A percentile compares a stretch with the other conserved stretches of the same genome.
Evolutionary conservation across 208 protist genomes (phyloP).

Genomic region (Trypanosoma platydactyli): DNA sequence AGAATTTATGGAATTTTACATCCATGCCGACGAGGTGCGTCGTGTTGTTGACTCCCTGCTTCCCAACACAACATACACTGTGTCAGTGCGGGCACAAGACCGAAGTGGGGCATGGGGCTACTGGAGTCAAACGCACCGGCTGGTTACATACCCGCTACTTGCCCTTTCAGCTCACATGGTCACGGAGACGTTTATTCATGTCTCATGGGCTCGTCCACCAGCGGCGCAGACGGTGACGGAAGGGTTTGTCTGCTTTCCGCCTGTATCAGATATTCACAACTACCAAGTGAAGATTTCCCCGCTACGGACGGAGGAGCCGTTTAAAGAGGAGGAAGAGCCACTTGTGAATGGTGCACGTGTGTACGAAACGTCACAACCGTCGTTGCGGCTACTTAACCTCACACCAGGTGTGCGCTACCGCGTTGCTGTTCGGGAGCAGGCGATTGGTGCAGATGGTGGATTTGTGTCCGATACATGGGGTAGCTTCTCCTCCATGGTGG

Average conservation of each 20-base stretch:
- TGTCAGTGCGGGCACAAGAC: conserved; percentile 80
- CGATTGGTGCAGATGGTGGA: conserved; percentile 55
- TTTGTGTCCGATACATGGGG: conserved; percentile 62
- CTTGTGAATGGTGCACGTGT: conserved; percentile 79
- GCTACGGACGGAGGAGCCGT: conserved; percentile 58
- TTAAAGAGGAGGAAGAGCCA: conserved; percentile 79
- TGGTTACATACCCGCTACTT: conserved; percentile 80
- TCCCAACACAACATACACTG: conserved; percentile 67
- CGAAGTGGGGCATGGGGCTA: conserved; percentile 81
- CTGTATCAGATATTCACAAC: conserved; percentile 73
- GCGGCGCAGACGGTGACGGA: conserved; percentile 16
- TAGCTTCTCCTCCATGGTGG: conserved; percentile 44
- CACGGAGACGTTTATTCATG: conserved; percentile 85
- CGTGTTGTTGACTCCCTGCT: conserved; percentile 61
- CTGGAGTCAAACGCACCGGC: conserved; percentile 64
- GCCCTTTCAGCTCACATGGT: conserved; percentile 53
- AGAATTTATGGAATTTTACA: conserved; percentile 62
- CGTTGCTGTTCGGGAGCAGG: conserved; percentile 83
- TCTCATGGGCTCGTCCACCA: conserved; percentile 71
- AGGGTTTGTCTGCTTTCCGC: conserved; percentile 73
- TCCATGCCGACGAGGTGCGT: conserved; percentile 37
- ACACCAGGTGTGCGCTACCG: conserved; percentile 79
- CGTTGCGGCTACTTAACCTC: conserved; percentile 80
- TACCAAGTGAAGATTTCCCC: conserved; percentile 87
- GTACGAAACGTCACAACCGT: conserved; percentile 90